Evolutionary conservation across 305 asterid genomes (phyloP), one percentile per base, ranked within the genome.

Genomic region (Euphrasia arctica): DNA sequence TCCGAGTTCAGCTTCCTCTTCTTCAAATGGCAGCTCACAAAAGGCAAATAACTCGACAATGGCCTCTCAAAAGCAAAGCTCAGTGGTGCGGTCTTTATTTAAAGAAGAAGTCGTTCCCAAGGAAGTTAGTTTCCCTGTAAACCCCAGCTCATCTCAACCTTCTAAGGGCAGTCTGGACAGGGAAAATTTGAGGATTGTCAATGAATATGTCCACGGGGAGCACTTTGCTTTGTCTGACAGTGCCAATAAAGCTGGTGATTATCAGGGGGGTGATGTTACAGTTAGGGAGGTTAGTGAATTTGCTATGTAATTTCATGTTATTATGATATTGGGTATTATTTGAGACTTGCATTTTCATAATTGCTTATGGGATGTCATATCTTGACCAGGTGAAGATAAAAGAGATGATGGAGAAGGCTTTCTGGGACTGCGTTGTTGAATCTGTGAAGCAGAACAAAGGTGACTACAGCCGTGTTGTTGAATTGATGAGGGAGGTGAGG

Each of bases 341-440:
- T 8, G 12, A 14, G 41, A 58, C 45, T 64, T 36, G 58, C 49
- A n/a, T 58, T 61, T 52, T 4, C 12, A 36, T 58, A 15, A 9
- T 22, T 32, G 0, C 29, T 18, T 22, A 31, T 60, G 48, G 9
- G 52, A 67, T 41, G 55, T 59, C 28, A 51, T 51, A 25, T 54
- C 32, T 56, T 73, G 59, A 74, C 69, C 84, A 88, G 99, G 84
- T 68, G 71, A 82, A 77, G 71, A 69, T 90, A 27, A 85, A 72
- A 74, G 85, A 80, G 70, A 75, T 87, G 1, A 85, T 93, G 95
- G 86, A 83, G 81, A 84, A 81, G 57, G 99, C 96, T 63, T 90
- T 88, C 74, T 93, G 99, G 99, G 97, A 93, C 78, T 86, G 86
- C 65, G 70, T 93, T 39, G 71, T 83, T 70, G 92, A 90, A 69